Evolutionary conservation across 805 yeast species (phyloP).

Genomic region (Candida endomychidarum): DNA sequence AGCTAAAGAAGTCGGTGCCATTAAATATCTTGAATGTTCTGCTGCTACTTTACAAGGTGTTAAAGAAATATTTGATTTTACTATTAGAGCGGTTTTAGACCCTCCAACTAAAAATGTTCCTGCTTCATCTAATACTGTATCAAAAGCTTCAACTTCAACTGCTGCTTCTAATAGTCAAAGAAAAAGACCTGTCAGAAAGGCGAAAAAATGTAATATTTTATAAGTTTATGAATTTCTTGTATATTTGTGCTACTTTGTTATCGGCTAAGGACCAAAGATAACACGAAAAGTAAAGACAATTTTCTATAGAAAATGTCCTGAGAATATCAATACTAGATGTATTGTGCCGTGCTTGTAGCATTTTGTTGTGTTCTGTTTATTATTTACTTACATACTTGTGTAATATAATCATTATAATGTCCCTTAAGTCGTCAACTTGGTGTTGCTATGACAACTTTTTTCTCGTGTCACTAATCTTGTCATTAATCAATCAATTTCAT

Average conservation of each 20-base stretch:
- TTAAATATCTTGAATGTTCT: slow-evolving; percentile 81
- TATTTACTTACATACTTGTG: slow-evolving; percentile 8
- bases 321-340: slow-evolving; percentile 10
- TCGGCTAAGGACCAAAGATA: not conserved
- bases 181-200: slow-evolving; percentile 31
- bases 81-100: slow-evolving; percentile 67
- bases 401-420: slow-evolving; percentile 3
- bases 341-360: not conserved
- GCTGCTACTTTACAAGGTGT: slow-evolving; percentile 89
- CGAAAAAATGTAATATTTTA: slow-evolving; percentile 42
- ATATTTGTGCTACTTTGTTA: not conserved
- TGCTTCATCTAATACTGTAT: slow-evolving; percentile 10
- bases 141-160: slow-evolving; percentile 12
- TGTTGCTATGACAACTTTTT: not conserved
- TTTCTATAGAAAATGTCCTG: too few species aligned
- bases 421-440: not conserved
- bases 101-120: slow-evolving; percentile 38
- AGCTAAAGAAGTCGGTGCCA: slow-evolving; percentile 71
- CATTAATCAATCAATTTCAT: slow-evolving; percentile 42
- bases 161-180: slow-evolving; percentile 13
- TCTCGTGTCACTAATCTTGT: not conserved
- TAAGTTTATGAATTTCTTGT: slow-evolving; percentile 14
- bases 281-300: too few species aligned
- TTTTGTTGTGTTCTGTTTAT: slow-evolving; percentile 1
- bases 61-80: slow-evolving; percentile 78